Base-by-base conservation (phyloP, 305 asterid genomes). In the Rubia occidens region DNA sequence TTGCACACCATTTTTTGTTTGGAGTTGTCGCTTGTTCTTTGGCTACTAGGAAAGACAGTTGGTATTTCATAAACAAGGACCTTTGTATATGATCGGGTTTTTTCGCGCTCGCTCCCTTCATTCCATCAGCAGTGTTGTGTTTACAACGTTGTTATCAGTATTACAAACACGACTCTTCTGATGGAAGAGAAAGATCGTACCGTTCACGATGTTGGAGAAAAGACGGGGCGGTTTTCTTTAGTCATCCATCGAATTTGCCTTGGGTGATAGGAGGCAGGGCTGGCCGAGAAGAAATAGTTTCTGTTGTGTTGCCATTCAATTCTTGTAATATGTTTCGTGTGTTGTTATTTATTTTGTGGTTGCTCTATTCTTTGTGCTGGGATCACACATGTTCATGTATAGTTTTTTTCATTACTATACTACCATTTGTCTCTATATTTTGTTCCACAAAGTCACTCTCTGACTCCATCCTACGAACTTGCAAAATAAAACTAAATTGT, bases 31-130 rank as follows among this genome's bases (percentile, higher is more conserved):
- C 86, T 92, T n/a, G 85, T 85, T 1, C 90, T 90, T 6, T 92
- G 98, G 97, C 77, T 88, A 66, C 95, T 90, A 14, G 91, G 91
- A 29, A 87, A 89, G 85, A 92, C 97, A 0, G 69, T 91, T 1
- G 92, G 95, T 24, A 83, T 85, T 72, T 89, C 93, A 60, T 89
- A 75, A 82, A 56, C 1, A 8, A 5, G 21, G 17, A 11, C 6
- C 14, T 26, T 4, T 7, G 13, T 5, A 40, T 24, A 32, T 11
- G 10, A 3, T 8, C 4, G 32, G 45, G 2, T 14, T 11, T 13
- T 44, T 39, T 8, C n/a, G 17, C 43, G 11, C 20, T 44, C 26
- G 11, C 64, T 39, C 8, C n/a, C 26, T 26, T 3, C 21, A 17
- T 51, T 51, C 20, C 3, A 8, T 51, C 21, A 51, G 58, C 1